Percentiles rank a stretch among this genome's conserved stretches.
These are phyloP conservation scores for Neurospora sp. DNA, from an alignment of 495 filamentous ascomycete species.

Conservation along the genomic window DNA sequence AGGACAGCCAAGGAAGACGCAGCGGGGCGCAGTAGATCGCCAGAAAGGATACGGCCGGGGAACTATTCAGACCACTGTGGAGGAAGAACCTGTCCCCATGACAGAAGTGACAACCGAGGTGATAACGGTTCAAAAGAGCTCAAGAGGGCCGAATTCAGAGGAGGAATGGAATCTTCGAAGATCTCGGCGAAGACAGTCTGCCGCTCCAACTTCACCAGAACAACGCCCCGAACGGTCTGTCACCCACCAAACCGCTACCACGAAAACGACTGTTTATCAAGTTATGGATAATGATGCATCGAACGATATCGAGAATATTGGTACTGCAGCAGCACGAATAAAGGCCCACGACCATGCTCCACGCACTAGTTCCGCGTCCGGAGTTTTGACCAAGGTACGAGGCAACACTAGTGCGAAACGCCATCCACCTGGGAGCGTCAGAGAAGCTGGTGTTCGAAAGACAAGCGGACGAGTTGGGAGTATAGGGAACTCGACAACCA, in stretches of 20 bases:
- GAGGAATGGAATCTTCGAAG: constrained; percentile 68
- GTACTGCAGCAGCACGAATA: constrained; percentile 32
- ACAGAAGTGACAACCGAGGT: constrained; percentile 23
- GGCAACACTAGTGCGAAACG: constrained; percentile 46
- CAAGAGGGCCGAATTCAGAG: constrained; percentile 57
- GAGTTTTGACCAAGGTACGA: constrained; percentile 65
- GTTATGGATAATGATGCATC: constrained; percentile 46
- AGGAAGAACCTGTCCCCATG: constrained; percentile 23
- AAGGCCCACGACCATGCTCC: constrained; percentile 58
- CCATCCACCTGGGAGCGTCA: constrained; percentile 38
- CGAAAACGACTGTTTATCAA: constrained; percentile 47
- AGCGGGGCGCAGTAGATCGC: constrained; percentile 33
- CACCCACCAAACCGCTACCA: constrained; percentile 49
- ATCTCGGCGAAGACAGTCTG: constrained; percentile 45
- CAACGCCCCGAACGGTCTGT: constrained; percentile 29
- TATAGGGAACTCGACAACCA: constrained; percentile 34
- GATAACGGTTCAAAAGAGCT: constrained; percentile 40
- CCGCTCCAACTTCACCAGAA: constrained; percentile 29
- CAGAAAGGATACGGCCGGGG: constrained; percentile 43
- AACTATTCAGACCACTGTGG: constrained; percentile 28
- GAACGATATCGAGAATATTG: constrained; percentile 44
- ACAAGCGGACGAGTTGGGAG: constrained; percentile 89
- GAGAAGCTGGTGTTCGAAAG: constrained; percentile 65
- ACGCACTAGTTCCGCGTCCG: constrained; percentile 50
- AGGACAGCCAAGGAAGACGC: constrained; percentile 86